Evolutionary conservation across 176 grass and related monocot species (phyloP), one percentile per base, ranked within the genome.

Genomic region (Chrysopogon serrulatus): DNA sequence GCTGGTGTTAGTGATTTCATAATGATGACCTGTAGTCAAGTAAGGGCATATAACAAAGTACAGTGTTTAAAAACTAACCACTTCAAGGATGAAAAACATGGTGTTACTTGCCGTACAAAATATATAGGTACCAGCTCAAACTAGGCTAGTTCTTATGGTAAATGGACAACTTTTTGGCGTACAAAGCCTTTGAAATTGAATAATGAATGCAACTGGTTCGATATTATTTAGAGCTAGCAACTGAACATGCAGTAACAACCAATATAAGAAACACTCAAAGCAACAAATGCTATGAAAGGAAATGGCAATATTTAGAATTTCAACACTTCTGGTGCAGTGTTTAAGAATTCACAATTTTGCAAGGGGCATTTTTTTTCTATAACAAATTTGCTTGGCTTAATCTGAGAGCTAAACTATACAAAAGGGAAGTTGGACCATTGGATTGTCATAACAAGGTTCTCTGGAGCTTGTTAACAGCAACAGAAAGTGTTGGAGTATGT

Each of bases 1-100:
- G 39, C 28, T 43, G 54, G 33, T 68, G 66, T 85, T 72, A 89
- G 21, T 19, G 28, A 41, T 79, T 88, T 73, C 32, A 40, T 43
- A 79, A 62, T 11, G 23, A 42, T n/a, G 51, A 79, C 8, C 28
- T 57, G 39, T 24, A 40, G 12, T n/a, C 31, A 76, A 77, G 39
- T 61, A 65, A 81, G 49, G 60, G 73, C 37, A 59, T 59, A 74
- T 12, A 63, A 71, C 53, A 27, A 65, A 19, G 57, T 30, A n/a
- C n/a, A 66, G 71, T 84, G 16, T 51, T 72, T 23, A 72, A 33
- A 72, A 53, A 34, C 36, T 13, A 64, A 23, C 4, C 11, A 41
- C 18, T 41, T 23, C 11, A 83, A n/a, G 79, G 65, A 51, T 67
- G 18, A 43, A 71, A 69, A 65, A 26, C 13, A 71, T 44, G 19